Percentiles rank a stretch among this genome's conserved stretches.
phyloP scores from a whole-genome alignment of 371 early-diverging fungal species.

The Mucor irregularis region DNA sequence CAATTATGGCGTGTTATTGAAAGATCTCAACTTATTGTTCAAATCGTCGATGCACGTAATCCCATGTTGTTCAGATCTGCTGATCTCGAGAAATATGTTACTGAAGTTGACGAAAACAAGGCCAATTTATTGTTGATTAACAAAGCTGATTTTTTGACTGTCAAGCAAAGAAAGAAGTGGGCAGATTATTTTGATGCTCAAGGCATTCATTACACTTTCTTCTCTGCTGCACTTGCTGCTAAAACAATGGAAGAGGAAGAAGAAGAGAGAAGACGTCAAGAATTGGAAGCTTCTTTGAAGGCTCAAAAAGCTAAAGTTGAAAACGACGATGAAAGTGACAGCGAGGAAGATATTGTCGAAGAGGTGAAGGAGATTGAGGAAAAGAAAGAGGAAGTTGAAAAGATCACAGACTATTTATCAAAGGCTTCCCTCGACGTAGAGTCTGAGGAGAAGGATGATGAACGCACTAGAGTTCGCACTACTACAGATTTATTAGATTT shows the following conservation, averaged over 20 bases:
- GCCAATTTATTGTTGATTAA: conserved; percentile 91
- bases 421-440: conserved; percentile 13
- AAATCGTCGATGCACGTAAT: conserved; percentile 99
- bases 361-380: conserved; percentile 24
- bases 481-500: conserved; percentile 48
- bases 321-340: conserved; percentile 31
- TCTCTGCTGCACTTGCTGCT: conserved; percentile 78
- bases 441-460: conserved; percentile 30
- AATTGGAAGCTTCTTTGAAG: conserved; percentile 35
- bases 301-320: conserved; percentile 9
- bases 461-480: conserved; percentile 49
- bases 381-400: conserved; percentile 33
- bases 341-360: conserved; percentile 28
- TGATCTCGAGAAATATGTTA: conserved; percentile 92
- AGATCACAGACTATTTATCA: conserved; percentile 19
- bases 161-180: conserved; percentile 70
- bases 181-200: conserved; percentile 85
- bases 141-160: conserved; percentile 97
- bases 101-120: conserved; percentile 85
- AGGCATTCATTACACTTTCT: conserved; percentile 86
- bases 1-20: conserved; percentile 99
- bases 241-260: conserved; percentile 57
- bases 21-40: conserved; percentile 94
- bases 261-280: conserved; percentile 32
- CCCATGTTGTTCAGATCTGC: conserved; percentile 92